Evolutionary conservation across 1,139 yeast species (phyloP).

Genomic region (Blastobotrys aristatus): DNA sequence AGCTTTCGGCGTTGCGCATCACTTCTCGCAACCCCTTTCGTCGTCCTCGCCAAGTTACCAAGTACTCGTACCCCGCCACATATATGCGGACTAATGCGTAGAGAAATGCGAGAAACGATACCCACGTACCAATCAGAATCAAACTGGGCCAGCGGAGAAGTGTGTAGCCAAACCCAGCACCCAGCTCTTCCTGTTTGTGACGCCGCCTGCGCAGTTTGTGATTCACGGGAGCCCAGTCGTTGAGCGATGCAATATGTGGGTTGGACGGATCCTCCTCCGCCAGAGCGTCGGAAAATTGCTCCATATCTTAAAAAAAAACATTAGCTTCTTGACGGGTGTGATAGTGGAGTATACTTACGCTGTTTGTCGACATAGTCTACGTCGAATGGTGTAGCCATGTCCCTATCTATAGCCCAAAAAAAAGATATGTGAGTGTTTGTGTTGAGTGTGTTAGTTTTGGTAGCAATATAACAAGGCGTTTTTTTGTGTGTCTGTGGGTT

Average conservation of each 20-base stretch:
- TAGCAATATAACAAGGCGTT: too few species aligned
- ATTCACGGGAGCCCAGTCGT: constrained; percentile 65
- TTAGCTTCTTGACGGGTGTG: too few species aligned
- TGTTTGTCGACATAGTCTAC: constrained; percentile 32
- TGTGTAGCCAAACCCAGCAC: constrained; percentile 44
- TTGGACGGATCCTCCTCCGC: constrained; percentile 20
- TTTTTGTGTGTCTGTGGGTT: too few species aligned
- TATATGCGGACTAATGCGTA: constrained; percentile 54
- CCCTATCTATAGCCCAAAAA: too few species aligned
- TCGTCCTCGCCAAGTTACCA: constrained; percentile 50
- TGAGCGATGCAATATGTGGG: constrained; percentile 48
- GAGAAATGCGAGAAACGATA: constrained; percentile 43
- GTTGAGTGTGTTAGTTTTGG: too few species aligned
- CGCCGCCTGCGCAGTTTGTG: constrained; percentile 19
- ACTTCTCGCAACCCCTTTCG: constrained; percentile 47
- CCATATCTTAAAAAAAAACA: constrained; percentile 26
- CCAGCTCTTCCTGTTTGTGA: constrained; percentile 18
- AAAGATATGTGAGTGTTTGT: too few species aligned
- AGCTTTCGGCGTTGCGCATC: constrained; percentile 46
- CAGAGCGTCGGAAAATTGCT: constrained; percentile 33
- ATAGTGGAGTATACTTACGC: constrained; percentile 31
- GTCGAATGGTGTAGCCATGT: constrained; percentile 21
- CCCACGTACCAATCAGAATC: constrained; percentile 50
- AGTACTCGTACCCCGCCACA: constrained; percentile 60
- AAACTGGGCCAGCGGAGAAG: constrained; percentile 64